These are phyloP conservation scores for Strobilomyces echinocephalus DNA, from an alignment of 768 basidiomycete genomes.

Conservation along the genomic window DNA sequence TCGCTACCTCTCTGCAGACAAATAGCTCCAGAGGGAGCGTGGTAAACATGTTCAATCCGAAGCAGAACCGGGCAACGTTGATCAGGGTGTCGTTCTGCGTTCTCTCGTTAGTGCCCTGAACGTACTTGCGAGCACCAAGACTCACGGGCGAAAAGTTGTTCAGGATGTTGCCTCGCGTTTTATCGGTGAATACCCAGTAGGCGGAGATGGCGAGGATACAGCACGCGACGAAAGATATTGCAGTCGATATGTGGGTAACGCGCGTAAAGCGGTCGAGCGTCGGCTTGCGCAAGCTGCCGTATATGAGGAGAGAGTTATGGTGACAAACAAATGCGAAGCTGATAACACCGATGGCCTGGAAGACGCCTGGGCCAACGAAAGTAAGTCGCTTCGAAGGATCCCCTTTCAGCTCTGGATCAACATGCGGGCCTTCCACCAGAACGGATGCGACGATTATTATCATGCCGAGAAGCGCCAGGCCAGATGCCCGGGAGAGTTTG, in stretches of 20 bases:
- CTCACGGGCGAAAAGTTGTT: slow-evolving; percentile 85
- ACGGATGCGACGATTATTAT: slow-evolving; percentile 85
- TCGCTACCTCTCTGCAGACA: slow-evolving; percentile 86
- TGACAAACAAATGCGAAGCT: slow-evolving; percentile 97
- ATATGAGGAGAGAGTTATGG: slow-evolving; percentile 95
- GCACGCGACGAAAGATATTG: slow-evolving; percentile 81
- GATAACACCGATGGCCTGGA: slow-evolving; percentile 97
- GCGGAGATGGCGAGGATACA: slow-evolving; percentile 79
- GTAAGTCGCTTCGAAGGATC: slow-evolving; percentile 71
- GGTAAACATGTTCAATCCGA: slow-evolving; percentile 96
- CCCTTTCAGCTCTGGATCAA: slow-evolving; percentile 69
- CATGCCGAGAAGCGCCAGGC: slow-evolving; percentile 91
- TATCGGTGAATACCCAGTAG: slow-evolving; percentile 85
- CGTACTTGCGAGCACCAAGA: background rate
- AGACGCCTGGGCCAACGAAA: slow-evolving; percentile 72
- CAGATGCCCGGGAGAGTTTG: slow-evolving; percentile 90
- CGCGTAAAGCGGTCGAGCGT: slow-evolving; percentile 90
- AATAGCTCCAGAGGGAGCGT: slow-evolving; percentile 95
- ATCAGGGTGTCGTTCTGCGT: slow-evolving; percentile 76
- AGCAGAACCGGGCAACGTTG: slow-evolving; percentile 91
- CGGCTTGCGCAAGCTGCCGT: slow-evolving; percentile 87
- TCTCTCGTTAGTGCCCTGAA: slow-evolving; percentile 6
- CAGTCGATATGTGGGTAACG: slow-evolving; percentile 90
- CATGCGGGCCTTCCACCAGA: slow-evolving; percentile 75
- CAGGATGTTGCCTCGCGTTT: slow-evolving; percentile 90